A percentile compares a stretch with the other conserved stretches of the same genome.
phyloP scores from a whole-genome alignment of 441 rosid species.

The Eutrema salsugineum region DNA sequence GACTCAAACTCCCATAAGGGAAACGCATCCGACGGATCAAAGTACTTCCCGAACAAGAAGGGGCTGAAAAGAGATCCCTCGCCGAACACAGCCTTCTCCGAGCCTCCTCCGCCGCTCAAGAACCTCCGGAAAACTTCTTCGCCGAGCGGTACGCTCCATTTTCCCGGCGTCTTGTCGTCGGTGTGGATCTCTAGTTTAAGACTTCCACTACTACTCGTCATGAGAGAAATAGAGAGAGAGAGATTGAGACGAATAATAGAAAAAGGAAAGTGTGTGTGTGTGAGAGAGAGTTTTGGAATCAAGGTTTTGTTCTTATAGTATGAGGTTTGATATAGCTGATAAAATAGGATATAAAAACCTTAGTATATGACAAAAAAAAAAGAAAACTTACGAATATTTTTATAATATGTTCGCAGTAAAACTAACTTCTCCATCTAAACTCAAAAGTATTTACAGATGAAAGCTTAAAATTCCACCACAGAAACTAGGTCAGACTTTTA shows the following conservation, averaged over 20 bases:
- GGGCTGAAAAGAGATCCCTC: slow-evolving; percentile 89
- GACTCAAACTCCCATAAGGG: slow-evolving; percentile 91
- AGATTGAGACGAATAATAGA: slow-evolving; percentile 28
- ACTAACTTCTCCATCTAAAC: too few relatives aligned
- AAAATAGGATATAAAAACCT: neutral
- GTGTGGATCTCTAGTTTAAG: slow-evolving; percentile 49
- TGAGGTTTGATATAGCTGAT: neutral
- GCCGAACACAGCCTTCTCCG: slow-evolving; percentile 58
- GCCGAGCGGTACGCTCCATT: slow-evolving; percentile 65
- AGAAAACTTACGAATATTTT: too few relatives aligned
- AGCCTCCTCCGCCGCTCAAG: slow-evolving; percentile 37
- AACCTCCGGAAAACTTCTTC: slow-evolving; percentile 61
- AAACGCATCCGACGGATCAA: slow-evolving; percentile 95
- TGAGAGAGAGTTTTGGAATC: slow-evolving; percentile 45
- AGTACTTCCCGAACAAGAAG: slow-evolving; percentile 74
- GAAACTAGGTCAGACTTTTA: neutral
- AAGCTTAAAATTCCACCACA: neutral
- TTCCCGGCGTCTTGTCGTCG: slow-evolving; percentile 59
- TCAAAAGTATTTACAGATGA: too few relatives aligned
- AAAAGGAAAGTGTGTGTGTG: slow-evolving; percentile 35
- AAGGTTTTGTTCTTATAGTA: slow-evolving; percentile 42
- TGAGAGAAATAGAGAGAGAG: slow-evolving; percentile 22
- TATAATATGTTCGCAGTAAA: too few relatives aligned
- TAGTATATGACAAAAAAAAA: neutral
- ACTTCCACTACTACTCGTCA: slow-evolving; percentile 40